Evolutionary conservation across 2,329 filamentous ascomycete genomes (phyloP).

Genomic region (Lachnellula occidentalis): DNA sequence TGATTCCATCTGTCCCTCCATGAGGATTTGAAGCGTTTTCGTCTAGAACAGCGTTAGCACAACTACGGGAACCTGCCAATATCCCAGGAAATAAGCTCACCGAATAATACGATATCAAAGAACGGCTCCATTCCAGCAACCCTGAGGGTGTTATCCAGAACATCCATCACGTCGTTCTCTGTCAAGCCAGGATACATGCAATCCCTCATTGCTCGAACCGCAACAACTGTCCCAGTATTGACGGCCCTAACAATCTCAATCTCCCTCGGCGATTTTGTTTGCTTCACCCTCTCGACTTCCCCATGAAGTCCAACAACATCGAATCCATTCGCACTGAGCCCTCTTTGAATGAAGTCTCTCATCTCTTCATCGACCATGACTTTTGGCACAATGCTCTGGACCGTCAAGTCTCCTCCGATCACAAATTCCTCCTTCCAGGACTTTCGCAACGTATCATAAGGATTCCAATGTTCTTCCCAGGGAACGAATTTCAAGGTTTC

Average conservation of each 20-base stretch:
- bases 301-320: conserved; percentile 48
- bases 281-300: conserved; percentile 52
- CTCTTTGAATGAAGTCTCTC: conserved; percentile 56
- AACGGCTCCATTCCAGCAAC: conserved; percentile 51
- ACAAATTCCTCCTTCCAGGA: conserved; percentile 27
- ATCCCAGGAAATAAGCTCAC: conserved; percentile 8
- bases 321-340: conserved; percentile 48
- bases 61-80: not conserved
- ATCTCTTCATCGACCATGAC: conserved; percentile 63
- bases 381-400: conserved; percentile 27
- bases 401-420: conserved; percentile 25
- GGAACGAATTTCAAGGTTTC: conserved; percentile 47
- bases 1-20: conserved; percentile 38
- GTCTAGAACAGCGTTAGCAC: conserved; percentile 19
- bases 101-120: conserved; percentile 61
- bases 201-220: conserved; percentile 50
- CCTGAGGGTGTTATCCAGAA: conserved; percentile 49
- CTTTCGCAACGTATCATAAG: conserved; percentile 48
- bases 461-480: conserved; percentile 63
- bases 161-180: conserved; percentile 50
- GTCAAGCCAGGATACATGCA: conserved; percentile 52
- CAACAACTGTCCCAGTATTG: conserved; percentile 58
- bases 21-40: conserved; percentile 37
- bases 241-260: conserved; percentile 54
- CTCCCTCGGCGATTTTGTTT: conserved; percentile 52